Percentiles rank a stretch among this genome's conserved stretches.
Conservation (phyloP, 1,284 basidiomycete genomes). For the Pterulicium gracile region DNA sequence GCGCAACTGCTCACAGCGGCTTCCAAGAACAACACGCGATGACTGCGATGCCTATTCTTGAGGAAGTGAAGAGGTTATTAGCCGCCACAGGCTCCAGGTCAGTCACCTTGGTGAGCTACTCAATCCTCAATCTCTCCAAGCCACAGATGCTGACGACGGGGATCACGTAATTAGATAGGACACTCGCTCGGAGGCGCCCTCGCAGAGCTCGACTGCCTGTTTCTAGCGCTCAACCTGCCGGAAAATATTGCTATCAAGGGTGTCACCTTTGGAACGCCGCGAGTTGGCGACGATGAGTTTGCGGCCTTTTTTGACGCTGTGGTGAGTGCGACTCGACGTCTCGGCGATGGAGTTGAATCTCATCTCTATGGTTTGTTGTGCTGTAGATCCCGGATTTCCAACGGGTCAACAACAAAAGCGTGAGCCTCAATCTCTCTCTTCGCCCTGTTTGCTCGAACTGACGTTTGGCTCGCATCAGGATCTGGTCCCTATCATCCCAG, state of each 20-base stretch:
- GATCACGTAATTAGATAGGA: conserved; percentile 17
- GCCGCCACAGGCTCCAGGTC: conserved; percentile 19
- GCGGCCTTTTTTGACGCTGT: conserved; percentile 21
- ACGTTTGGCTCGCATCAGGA: conserved; percentile 14
- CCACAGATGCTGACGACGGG: neutral
- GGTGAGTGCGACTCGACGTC: conserved; percentile 10
- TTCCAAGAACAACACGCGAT: conserved; percentile 22
- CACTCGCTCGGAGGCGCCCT: conserved; percentile 31
- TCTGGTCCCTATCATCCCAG: conserved; percentile 28
- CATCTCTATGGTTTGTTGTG: neutral
- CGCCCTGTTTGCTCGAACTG: neutral
- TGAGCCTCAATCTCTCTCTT: conserved; percentile 1
- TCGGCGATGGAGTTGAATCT: no score
- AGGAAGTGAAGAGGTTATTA: conserved; percentile 27
- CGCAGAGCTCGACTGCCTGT: conserved; percentile 26
- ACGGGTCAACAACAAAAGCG: conserved; percentile 25
- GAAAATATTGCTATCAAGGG: conserved; percentile 21
- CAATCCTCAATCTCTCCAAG: neutral
- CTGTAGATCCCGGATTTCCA: conserved; percentile 20
- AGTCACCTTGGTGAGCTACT: conserved; percentile 23
- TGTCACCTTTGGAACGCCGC: conserved; percentile 29
- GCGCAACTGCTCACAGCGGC: conserved; percentile 22
- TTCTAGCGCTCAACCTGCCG: conserved; percentile 25
- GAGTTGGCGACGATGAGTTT: conserved; percentile 24
- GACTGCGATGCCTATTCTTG: conserved; percentile 26